Conservation (phyloP, 139 green algal species). For the Chlorella sp. region DNA sequence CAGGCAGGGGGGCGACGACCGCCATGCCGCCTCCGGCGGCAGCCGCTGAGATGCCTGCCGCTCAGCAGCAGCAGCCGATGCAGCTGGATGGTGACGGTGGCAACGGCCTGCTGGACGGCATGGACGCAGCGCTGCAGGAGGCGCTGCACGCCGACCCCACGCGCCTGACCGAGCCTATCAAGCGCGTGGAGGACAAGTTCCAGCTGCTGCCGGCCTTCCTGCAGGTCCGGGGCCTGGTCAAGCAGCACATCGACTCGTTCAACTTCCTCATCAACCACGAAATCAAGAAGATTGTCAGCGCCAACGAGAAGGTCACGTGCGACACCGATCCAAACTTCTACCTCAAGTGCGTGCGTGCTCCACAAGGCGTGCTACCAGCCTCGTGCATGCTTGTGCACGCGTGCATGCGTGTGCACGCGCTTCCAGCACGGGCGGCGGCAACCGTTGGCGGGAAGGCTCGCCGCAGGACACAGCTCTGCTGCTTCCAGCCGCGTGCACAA, state of each 20-base stretch:
- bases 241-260: slow-evolving; percentile 97
- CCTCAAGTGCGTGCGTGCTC: slow-evolving; percentile 82
- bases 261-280: slow-evolving; percentile 98
- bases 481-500: too few relatives aligned
- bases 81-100: too few relatives aligned
- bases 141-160: slow-evolving; percentile 40
- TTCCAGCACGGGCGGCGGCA: too few relatives aligned
- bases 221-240: slow-evolving; percentile 85
- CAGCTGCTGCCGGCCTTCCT: slow-evolving; percentile 92
- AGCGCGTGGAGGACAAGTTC: slow-evolving; percentile 87
- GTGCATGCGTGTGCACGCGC: too few relatives aligned
- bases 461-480: too few relatives aligned
- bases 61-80: too few relatives aligned
- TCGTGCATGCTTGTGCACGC: neutral
- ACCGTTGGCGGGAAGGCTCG: too few relatives aligned
- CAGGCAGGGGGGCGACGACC: too few relatives aligned
- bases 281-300: slow-evolving; percentile 95
- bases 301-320: slow-evolving; percentile 90
- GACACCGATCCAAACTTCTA: slow-evolving; percentile 98
- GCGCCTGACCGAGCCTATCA: slow-evolving; percentile 71
- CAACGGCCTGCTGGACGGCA: too few relatives aligned
- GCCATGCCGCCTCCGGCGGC: too few relatives aligned
- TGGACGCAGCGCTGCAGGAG: slow-evolving; percentile 57
- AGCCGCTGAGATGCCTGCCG: too few relatives aligned
- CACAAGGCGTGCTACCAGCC: neutral